These are phyloP conservation scores for Russula foetens DNA, from an alignment of 768 basidiomycete species.

Conservation along the genomic window DNA sequence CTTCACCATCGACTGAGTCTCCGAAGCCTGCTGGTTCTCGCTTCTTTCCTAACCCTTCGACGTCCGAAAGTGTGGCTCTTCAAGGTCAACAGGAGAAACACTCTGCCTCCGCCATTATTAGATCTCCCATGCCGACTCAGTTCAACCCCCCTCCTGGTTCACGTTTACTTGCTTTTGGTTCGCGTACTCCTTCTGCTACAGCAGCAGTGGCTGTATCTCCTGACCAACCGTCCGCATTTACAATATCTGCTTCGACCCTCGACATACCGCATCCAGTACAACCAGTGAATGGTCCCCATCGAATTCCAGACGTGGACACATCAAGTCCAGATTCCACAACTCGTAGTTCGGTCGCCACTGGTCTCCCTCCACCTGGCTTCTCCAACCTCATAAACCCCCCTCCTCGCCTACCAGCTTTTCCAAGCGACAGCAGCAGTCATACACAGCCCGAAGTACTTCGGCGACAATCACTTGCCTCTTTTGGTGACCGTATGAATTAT, in stretches of 20 bases:
- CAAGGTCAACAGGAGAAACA: constrained; percentile 11
- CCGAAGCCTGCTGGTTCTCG: constrained; percentile 28
- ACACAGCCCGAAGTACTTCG: constrained; percentile 9
- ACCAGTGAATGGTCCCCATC: constrained; percentile 1
- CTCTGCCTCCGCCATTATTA: constrained; percentile 12
- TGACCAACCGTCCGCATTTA: constrained; percentile 17
- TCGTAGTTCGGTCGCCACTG: neutral
- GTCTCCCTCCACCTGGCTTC: constrained; percentile 9
- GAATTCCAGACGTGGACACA: neutral
- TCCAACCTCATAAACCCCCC: neutral
- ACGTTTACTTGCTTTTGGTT: constrained; percentile 36
- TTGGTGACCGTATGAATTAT: constrained; percentile 11
- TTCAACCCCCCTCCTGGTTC: constrained; percentile 35
- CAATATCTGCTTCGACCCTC: constrained; percentile 18
- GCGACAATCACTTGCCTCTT: constrained; percentile 12
- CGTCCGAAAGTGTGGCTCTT: constrained; percentile 4
- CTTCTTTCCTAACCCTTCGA: constrained; percentile 29
- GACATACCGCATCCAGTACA: constrained; percentile 18
- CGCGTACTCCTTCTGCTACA: constrained; percentile 23
- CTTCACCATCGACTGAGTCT: constrained; percentile 16
- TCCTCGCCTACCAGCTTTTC: constrained; percentile 1
- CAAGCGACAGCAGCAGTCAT: constrained; percentile 8
- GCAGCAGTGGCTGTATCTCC: constrained; percentile 4
- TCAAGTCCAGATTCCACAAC: neutral
- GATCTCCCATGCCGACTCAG: constrained; percentile 26